phyloP scores from a whole-genome alignment of 768 basidiomycete genomes.

The Lyophyllum decastes region DNA sequence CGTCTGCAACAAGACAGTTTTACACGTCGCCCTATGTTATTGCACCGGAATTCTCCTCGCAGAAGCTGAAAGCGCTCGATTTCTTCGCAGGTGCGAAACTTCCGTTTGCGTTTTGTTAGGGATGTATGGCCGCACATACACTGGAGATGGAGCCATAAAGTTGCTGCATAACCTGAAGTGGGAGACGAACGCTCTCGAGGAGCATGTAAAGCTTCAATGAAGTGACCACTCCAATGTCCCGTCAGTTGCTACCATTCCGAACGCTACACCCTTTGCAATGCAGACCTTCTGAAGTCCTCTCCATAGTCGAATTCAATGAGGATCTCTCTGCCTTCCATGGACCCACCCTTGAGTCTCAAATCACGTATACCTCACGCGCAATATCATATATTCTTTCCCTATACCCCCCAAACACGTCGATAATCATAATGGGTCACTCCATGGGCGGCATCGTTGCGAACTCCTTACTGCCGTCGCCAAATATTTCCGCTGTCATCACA shows the following conservation, averaged over 20 bases:
- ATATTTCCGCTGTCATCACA: conserved; percentile 84
- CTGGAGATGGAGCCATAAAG: too few species aligned
- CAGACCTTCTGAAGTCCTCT: conserved; percentile 4
- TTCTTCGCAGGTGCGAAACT: conserved; percentile 74
- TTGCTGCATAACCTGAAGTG: background rate
- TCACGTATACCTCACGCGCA: conserved; percentile 67
- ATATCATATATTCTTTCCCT: conserved; percentile 78
- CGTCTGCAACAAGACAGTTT: conserved; percentile 83
- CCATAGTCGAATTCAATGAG: conserved; percentile 91
- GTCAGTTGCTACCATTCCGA: background rate
- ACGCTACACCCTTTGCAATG: background rate
- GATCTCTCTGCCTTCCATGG: conserved; percentile 96
- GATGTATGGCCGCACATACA: background rate
- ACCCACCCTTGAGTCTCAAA: conserved; percentile 82
- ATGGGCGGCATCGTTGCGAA: conserved; percentile 96
- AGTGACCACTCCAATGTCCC: background rate
- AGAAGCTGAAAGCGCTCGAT: conserved; percentile 64
- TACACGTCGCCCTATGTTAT: conserved; percentile 60
- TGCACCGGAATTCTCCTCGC: conserved; percentile 52
- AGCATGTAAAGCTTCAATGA: background rate
- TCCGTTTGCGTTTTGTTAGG: background rate
- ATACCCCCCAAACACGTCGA: conserved; percentile 62
- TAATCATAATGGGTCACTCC: conserved; percentile 89
- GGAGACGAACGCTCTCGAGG: background rate
- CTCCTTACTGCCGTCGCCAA: conserved; percentile 65